These are phyloP conservation scores for Phytophthora foliorum DNA, from an alignment of 352 stramenopile genomes.

Conservation along the genomic window DNA sequence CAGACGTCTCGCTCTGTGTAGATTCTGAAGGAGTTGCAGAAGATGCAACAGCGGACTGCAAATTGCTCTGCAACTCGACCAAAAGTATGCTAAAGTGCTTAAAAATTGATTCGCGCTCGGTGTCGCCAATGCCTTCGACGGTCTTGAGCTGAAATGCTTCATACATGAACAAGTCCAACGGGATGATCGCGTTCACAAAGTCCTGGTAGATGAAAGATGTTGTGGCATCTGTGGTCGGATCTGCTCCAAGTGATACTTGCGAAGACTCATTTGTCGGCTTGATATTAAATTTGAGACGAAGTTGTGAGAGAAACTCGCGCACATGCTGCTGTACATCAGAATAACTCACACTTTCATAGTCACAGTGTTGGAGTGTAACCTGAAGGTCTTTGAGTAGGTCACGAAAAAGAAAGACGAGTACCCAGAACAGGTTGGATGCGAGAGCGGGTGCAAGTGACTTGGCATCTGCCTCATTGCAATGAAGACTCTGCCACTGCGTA, in stretches of 20 bases:
- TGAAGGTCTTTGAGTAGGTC: background rate
- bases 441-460: background rate
- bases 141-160: slow-evolving; percentile 1
- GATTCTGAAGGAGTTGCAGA: background rate
- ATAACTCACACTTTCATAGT: slow-evolving; percentile 1
- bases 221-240: background rate
- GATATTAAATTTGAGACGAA: slow-evolving; percentile 1
- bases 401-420: slow-evolving; percentile 3
- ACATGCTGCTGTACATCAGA: background rate
- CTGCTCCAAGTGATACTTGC: background rate
- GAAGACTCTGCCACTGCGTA: background rate
- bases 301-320: background rate
- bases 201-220: background rate
- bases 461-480: background rate
- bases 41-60: background rate
- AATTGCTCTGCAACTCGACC: slow-evolving; percentile 3
- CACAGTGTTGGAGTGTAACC: background rate
- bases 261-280: background rate
- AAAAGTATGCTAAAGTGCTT: background rate
- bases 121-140: slow-evolving; percentile 1
- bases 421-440: background rate
- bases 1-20: background rate
- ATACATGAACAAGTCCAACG: slow-evolving; percentile 1
- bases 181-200: slow-evolving; percentile 1
- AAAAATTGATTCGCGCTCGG: background rate